Evolutionary conservation across 495 filamentous ascomycete species (phyloP).

Genomic region (Ramalina intermedia): DNA sequence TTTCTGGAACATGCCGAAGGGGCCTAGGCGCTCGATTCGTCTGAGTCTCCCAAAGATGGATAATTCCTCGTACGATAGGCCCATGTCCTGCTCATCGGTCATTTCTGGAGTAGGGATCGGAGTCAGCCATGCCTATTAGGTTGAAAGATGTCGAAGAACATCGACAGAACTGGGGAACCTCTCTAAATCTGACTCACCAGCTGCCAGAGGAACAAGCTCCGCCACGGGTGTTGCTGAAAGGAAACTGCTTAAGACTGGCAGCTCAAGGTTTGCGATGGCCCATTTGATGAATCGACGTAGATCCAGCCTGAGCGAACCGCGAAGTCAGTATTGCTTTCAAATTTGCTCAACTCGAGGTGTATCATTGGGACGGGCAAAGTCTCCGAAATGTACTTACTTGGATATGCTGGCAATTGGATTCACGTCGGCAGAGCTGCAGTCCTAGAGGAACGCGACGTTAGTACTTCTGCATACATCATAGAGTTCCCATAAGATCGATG

Average conservation of each 20-base stretch:
- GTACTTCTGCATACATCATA: slow-evolving; percentile 4
- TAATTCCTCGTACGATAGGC: slow-evolving; percentile 41
- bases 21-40: slow-evolving; percentile 63
- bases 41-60: slow-evolving; percentile 47
- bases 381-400: not conserved
- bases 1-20: not conserved
- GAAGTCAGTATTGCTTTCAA: too few relatives aligned
- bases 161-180: slow-evolving; percentile 16
- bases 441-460: not conserved
- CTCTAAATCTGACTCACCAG: slow-evolving; percentile 22
- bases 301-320: slow-evolving; percentile 25
- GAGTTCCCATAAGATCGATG: slow-evolving; percentile 37
- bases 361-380: too few relatives aligned
- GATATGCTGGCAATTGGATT: slow-evolving; percentile 48
- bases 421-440: slow-evolving; percentile 14
- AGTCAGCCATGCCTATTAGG: not conserved
- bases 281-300: slow-evolving; percentile 65
- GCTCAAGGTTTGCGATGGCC: slow-evolving; percentile 41
- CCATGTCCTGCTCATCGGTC: slow-evolving; percentile 63
- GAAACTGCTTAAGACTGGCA: slow-evolving; percentile 65
- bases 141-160: slow-evolving; percentile 9
- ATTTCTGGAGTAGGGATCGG: not conserved
- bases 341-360: too few relatives aligned
- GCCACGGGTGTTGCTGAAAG: slow-evolving; percentile 64
- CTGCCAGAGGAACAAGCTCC: slow-evolving; percentile 69